Evolutionary conservation across 163 green algal species (phyloP).

Genomic region (Coccomyxa subellipsoidea): DNA sequence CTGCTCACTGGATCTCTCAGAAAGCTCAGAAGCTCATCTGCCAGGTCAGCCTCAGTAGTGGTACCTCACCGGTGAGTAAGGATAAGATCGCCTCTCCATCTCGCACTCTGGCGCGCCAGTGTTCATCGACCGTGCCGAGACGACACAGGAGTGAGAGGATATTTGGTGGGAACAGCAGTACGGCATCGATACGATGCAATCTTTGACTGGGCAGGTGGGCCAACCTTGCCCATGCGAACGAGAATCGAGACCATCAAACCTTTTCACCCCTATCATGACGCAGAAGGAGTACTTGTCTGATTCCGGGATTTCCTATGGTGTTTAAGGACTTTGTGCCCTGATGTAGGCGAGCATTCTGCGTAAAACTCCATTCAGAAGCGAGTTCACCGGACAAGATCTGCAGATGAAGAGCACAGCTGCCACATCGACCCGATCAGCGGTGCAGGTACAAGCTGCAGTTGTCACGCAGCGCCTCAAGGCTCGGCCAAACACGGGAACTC

Average conservation of each 20-base stretch:
- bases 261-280: background rate
- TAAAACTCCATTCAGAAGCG: background rate
- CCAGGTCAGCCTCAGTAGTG: background rate
- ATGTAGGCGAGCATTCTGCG: background rate
- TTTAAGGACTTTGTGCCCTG: too few relatives aligned
- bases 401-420: background rate
- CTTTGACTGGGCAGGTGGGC: background rate
- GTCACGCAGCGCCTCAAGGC: conserved; percentile 5
- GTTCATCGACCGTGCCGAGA: background rate
- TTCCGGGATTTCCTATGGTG: too few relatives aligned
- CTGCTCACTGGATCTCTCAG: background rate
- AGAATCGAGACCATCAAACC: background rate
- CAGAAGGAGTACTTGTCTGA: background rate
- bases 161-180: background rate
- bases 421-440: background rate
- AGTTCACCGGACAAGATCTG: background rate
- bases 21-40: background rate
- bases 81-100: too few relatives aligned
- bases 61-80: too few relatives aligned
- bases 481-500: background rate
- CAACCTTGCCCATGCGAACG: background rate
- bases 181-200: background rate
- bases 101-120: background rate
- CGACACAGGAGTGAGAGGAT: background rate
- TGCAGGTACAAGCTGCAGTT: background rate